These are phyloP conservation scores for Phylloporus sp. DNA, from an alignment of 768 basidiomycete species.

Conservation along the genomic window DNA sequence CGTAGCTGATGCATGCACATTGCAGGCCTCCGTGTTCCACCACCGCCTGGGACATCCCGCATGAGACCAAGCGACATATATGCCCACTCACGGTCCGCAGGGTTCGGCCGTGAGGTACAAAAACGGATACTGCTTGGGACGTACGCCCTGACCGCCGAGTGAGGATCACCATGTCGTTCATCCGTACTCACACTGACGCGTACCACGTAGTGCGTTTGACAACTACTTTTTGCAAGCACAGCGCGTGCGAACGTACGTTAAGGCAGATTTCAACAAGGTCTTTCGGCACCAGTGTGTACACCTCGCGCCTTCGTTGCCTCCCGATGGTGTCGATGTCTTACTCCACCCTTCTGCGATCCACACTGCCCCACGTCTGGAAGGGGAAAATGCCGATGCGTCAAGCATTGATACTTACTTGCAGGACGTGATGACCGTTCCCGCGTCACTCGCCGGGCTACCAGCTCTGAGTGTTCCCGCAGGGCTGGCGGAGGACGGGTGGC, in stretches of 20 bases:
- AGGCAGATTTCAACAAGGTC: constrained; percentile 66
- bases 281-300: constrained; percentile 60
- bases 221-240: constrained; percentile 96
- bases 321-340: constrained; percentile 67
- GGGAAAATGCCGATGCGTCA: constrained; percentile 2
- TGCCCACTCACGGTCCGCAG: constrained; percentile 59
- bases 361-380: constrained; percentile 64
- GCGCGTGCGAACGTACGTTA: constrained; percentile 66
- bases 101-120: constrained; percentile 83
- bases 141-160: constrained; percentile 91
- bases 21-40: constrained; percentile 50
- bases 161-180: constrained; percentile 27
- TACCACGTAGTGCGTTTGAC: constrained; percentile 74
- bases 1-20: not conserved
- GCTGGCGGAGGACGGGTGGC: constrained; percentile 59
- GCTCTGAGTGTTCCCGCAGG: constrained; percentile 70
- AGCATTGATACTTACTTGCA: constrained; percentile 71
- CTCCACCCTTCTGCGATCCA: constrained; percentile 85
- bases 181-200: not conserved
- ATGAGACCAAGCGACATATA: constrained; percentile 56
- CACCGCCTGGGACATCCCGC: constrained; percentile 39
- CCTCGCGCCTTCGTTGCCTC: constrained; percentile 19
- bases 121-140: constrained; percentile 87
- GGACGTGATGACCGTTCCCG: constrained; percentile 89
- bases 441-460: constrained; percentile 85